A percentile compares a stretch with the other conserved stretches of the same genome.
These are phyloP conservation scores for Coniochaeta sp. DNA, from an alignment of 2,329 filamentous ascomycete genomes.

Conservation along the genomic window DNA sequence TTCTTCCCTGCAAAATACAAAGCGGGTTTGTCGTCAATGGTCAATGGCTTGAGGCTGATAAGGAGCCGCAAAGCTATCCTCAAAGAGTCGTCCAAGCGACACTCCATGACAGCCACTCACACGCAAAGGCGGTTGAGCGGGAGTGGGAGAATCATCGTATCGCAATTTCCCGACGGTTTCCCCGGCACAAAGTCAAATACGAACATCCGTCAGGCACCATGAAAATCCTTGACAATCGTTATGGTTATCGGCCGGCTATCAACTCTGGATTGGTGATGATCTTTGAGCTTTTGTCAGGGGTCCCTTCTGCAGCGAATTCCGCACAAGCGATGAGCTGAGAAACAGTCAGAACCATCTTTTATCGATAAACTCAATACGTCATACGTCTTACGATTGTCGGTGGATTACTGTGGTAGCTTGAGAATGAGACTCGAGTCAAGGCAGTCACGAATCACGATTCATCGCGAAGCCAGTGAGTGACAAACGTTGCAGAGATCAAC, in stretches of 20 bases:
- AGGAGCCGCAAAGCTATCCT: neutral
- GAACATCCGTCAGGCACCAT: neutral
- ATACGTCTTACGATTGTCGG: no score
- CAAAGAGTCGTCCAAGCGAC: neutral
- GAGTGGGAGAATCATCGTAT: constrained; percentile 1
- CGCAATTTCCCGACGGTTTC: constrained; percentile 1
- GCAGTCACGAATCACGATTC: no score
- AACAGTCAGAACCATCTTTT: no score
- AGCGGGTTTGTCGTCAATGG: neutral
- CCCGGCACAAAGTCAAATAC: neutral
- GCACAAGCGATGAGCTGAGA: no score
- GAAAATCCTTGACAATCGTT: neutral
- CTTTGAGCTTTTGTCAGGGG: neutral
- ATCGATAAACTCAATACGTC: no score
- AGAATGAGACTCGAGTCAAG: no score
- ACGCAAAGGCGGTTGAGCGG: neutral
- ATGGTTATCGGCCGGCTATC: neutral
- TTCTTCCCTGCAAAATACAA: neutral
- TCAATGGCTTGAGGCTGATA: neutral
- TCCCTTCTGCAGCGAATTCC: no score
- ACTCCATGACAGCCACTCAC: no score
- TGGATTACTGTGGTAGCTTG: no score
- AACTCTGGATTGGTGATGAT: neutral
- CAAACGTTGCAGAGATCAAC: neutral
- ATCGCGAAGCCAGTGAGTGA: no score